These are phyloP conservation scores for Agrocybe praecox DNA, from an alignment of 768 basidiomycete genomes.

Conservation along the genomic window DNA sequence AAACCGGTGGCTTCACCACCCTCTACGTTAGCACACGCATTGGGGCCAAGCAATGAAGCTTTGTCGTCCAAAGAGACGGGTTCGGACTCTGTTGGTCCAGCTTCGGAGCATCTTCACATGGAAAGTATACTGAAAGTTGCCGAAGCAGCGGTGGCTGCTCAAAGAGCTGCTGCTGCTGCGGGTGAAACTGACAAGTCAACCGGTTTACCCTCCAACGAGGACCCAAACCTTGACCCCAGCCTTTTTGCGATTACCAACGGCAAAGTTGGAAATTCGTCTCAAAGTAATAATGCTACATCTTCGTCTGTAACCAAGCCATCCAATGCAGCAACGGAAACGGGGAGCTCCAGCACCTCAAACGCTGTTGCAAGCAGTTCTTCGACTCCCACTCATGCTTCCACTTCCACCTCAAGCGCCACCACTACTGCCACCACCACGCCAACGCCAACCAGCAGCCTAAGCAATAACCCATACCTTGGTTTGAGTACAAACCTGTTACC, in stretches of 20 bases:
- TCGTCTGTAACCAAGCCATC: constrained; percentile 1
- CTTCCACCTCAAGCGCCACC: constrained; percentile 28
- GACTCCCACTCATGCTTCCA: constrained; percentile 17
- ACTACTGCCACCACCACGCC: constrained; percentile 21
- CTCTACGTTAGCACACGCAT: constrained; percentile 11
- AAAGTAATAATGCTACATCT: not conserved
- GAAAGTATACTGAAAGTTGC: constrained; percentile 39
- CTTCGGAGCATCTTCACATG: constrained; percentile 20
- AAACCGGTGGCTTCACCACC: not conserved
- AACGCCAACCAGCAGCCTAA: constrained; percentile 29
- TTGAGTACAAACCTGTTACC: constrained; percentile 31
- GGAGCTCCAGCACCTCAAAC: constrained; percentile 10
- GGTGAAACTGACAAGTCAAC: constrained; percentile 11
- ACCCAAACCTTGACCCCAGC: constrained; percentile 29
- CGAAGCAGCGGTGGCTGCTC: constrained; percentile 37
- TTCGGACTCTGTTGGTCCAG: not conserved
- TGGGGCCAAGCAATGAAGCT: constrained; percentile 2
- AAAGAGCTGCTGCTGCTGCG: constrained; percentile 20
- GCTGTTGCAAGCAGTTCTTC: constrained; percentile 16
- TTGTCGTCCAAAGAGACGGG: not conserved
- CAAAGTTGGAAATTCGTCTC: not conserved
- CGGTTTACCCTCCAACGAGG: constrained; percentile 14
- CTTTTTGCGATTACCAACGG: constrained; percentile 15
- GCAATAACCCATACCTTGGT: constrained; percentile 35
- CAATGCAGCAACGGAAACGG: constrained; percentile 9